Conservation (phyloP, 495 filamentous ascomycete species). For the Aspergillus cavernicola region DNA sequence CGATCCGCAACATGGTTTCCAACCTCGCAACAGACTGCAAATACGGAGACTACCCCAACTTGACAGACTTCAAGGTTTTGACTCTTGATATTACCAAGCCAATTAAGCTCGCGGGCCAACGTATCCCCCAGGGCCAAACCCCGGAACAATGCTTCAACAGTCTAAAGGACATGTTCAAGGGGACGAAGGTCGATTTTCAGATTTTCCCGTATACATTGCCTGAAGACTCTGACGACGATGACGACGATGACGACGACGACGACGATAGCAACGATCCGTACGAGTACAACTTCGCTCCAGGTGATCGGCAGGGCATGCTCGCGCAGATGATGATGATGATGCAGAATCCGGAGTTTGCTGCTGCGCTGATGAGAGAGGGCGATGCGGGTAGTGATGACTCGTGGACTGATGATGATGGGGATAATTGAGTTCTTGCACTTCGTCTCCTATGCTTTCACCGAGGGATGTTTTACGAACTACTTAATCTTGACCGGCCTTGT, state of each 20-base stretch:
- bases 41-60: conserved; percentile 17
- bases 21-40: conserved; percentile 21
- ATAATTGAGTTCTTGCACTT: too few species aligned
- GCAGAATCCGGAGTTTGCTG: too few species aligned
- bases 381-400: too few species aligned
- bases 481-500: too few species aligned
- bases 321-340: too few species aligned
- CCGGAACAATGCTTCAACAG: conserved; percentile 18
- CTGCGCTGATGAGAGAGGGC: too few species aligned
- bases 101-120: conserved; percentile 21
- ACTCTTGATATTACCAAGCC: conserved; percentile 20
- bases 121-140: conserved; percentile 20
- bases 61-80: conserved; percentile 15
- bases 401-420: too few species aligned
- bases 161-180: conserved; percentile 20
- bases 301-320: too few species aligned
- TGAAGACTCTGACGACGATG: neutral
- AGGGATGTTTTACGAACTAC: too few species aligned
- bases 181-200: conserved; percentile 19
- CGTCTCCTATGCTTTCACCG: too few species aligned
- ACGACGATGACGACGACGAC: neutral
- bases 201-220: conserved; percentile 15
- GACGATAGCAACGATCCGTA: too few species aligned
- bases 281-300: too few species aligned
- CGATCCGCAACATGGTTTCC: conserved; percentile 16